These are phyloP conservation scores for Zostera marina DNA, from an alignment of 116 monocot species.

Conservation along the genomic window DNA sequence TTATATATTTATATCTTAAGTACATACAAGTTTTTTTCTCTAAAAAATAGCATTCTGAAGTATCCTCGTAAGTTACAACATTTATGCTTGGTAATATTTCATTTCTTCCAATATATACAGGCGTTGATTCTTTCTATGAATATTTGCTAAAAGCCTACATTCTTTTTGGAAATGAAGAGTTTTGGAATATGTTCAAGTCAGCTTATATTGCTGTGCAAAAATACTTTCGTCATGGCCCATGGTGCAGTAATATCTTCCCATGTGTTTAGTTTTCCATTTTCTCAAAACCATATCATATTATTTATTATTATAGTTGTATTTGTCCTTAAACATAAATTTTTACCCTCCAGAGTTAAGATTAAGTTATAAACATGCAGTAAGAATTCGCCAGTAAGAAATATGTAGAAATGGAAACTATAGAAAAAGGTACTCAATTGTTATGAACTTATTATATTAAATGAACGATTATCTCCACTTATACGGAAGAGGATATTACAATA, in stretches of 20 bases:
- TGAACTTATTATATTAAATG: too few relatives aligned
- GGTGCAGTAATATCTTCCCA: slow-evolving; percentile 27
- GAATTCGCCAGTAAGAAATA: too few relatives aligned
- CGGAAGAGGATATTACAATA: too few relatives aligned
- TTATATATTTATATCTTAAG: not conserved
- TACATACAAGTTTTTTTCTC: not conserved
- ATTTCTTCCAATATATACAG: slow-evolving; percentile 17
- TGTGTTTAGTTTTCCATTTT: not conserved
- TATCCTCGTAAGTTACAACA: too few relatives aligned
- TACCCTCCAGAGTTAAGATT: too few relatives aligned
- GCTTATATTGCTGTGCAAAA: slow-evolving; percentile 82
- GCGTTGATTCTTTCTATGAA: slow-evolving; percentile 97
- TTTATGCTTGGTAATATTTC: not conserved
- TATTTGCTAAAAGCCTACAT: slow-evolving; percentile 85
- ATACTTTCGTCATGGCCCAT: slow-evolving; percentile 91
- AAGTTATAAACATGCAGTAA: too few relatives aligned
- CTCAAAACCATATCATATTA: not conserved
- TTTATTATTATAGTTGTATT: too few relatives aligned
- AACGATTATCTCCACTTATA: too few relatives aligned
- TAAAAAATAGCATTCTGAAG: not conserved
- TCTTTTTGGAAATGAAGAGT: slow-evolving; percentile 84
- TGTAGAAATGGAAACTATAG: too few relatives aligned
- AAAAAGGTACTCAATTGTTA: too few relatives aligned
- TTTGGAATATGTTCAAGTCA: slow-evolving; percentile 82
- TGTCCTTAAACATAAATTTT: too few relatives aligned